Conservation (phyloP, 805 yeast genomes). For the Starmera pachycereana region DNA sequence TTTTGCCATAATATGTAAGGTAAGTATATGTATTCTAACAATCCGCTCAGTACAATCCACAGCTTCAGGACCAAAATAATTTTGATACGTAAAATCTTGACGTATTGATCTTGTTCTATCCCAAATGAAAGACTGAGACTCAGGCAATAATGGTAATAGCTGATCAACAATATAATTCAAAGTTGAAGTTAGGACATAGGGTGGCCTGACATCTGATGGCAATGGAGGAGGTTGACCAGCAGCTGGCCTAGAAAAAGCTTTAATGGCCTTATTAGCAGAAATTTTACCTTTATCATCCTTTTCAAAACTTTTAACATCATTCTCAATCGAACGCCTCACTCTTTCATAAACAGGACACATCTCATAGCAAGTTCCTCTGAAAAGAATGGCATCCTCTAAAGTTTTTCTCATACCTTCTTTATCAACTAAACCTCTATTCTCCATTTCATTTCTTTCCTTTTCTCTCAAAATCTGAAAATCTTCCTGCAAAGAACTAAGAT, state of each 20-base stretch:
- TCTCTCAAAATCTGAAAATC: conserved; percentile 66
- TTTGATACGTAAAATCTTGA: conserved; percentile 94
- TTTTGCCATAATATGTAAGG: conserved; percentile 80
- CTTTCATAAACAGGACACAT: conserved; percentile 96
- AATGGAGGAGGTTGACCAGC: conserved; percentile 98
- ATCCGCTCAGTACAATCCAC: conserved; percentile 87
- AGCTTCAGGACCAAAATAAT: conserved; percentile 88
- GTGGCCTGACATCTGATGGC: conserved; percentile 97
- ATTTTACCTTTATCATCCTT: conserved; percentile 50
- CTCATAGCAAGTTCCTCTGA: conserved; percentile 80
- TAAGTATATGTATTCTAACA: conserved; percentile 76
- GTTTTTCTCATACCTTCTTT: conserved; percentile 74
- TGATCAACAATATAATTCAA: conserved; percentile 62
- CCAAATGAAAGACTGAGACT: conserved; percentile 87
- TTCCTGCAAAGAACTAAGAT: conserved; percentile 66
- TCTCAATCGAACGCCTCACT: conserved; percentile 76
- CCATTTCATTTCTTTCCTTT: conserved; percentile 70
- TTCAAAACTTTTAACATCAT: conserved; percentile 74
- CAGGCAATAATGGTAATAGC: conserved; percentile 60
- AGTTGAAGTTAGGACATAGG: conserved; percentile 56
- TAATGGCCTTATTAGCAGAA: conserved; percentile 54
- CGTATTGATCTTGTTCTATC: conserved; percentile 94
- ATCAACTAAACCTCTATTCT: conserved; percentile 72
- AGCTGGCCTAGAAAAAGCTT: conserved; percentile 93
- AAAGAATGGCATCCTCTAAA: conserved; percentile 78